A percentile compares a stretch with the other conserved stretches of the same genome.
Conservation (phyloP, 257 asterid species). For the Lantana camara region DNA sequence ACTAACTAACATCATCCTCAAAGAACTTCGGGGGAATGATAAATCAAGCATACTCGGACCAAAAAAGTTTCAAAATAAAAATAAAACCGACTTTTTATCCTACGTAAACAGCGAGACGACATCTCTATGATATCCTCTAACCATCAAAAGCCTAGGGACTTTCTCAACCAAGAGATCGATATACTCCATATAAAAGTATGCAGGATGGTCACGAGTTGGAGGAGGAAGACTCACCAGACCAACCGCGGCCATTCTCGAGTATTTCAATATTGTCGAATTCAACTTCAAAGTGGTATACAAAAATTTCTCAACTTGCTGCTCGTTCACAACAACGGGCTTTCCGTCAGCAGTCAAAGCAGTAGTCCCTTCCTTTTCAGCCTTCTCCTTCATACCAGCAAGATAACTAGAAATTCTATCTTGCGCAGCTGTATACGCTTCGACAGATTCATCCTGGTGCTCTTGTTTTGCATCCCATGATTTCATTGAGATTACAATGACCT, state of each 20-base stretch:
- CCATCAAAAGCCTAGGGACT: conserved; percentile 91
- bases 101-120: conserved; percentile 93
- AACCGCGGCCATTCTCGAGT: conserved; percentile 95
- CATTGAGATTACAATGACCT: conserved; percentile 92
- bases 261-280: conserved; percentile 71
- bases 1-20: neutral
- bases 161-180: conserved; percentile 91
- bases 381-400: conserved; percentile 64
- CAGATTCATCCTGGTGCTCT: conserved; percentile 79
- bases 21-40: neutral
- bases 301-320: conserved; percentile 85
- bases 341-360: conserved; percentile 76
- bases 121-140: conserved; percentile 88
- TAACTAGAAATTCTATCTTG: conserved; percentile 60
- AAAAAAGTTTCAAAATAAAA: neutral
- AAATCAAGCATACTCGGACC: neutral
- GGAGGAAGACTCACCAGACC: conserved; percentile 96
- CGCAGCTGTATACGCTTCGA: conserved; percentile 72
- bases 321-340: conserved; percentile 65
- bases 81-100: neutral
- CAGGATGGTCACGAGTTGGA: conserved; percentile 86
- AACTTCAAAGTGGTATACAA: conserved; percentile 79
- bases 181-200: conserved; percentile 93
- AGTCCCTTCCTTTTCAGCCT: conserved; percentile 57
- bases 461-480: conserved; percentile 82